A percentile compares a stretch with the other conserved stretches of the same genome.
Evolutionary conservation across 1,139 yeast genomes (phyloP).

Genomic region (Magnusiomyces sp.): DNA sequence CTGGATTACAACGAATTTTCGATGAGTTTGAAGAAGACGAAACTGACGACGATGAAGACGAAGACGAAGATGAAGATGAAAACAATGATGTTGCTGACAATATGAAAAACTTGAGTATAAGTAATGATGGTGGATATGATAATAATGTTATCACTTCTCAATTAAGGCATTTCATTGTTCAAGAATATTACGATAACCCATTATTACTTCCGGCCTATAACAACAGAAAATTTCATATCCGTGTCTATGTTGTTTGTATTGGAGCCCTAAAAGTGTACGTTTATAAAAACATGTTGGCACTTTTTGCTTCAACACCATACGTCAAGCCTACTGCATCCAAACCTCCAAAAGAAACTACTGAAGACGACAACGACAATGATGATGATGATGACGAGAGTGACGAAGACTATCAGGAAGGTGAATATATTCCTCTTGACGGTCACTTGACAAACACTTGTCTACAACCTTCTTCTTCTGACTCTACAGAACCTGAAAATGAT

Average conservation of each 20-base stretch:
- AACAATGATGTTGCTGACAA: slow-evolving; percentile 27
- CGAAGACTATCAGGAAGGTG: slow-evolving; percentile 21
- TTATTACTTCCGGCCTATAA: slow-evolving; percentile 52
- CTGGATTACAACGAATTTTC: slow-evolving; percentile 73
- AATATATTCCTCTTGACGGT: slow-evolving; percentile 42
- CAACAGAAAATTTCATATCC: slow-evolving; percentile 76
- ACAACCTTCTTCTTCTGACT: no score
- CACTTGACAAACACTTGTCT: slow-evolving; percentile 92
- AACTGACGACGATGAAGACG: slow-evolving; percentile 48
- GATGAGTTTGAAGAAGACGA: slow-evolving; percentile 72
- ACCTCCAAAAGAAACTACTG: no score
- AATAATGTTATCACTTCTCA: slow-evolving; percentile 67
- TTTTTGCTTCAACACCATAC: slow-evolving; percentile 62
- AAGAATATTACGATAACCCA: slow-evolving; percentile 64
- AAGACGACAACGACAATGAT: no score
- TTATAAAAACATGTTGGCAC: slow-evolving; percentile 65
- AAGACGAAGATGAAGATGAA: slow-evolving; percentile 33
- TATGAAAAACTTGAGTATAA: no score
- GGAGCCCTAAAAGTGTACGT: slow-evolving; percentile 75
- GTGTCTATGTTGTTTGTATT: slow-evolving; percentile 72
- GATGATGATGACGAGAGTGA: not conserved
- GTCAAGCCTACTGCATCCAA: slow-evolving; percentile 28
- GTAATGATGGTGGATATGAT: slow-evolving; percentile 15
- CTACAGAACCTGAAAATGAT: slow-evolving; percentile 38
- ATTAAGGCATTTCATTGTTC: slow-evolving; percentile 82